Conservation (phyloP, 192 early-diverging fungal genomes). For the Backusella luteola region DNA sequence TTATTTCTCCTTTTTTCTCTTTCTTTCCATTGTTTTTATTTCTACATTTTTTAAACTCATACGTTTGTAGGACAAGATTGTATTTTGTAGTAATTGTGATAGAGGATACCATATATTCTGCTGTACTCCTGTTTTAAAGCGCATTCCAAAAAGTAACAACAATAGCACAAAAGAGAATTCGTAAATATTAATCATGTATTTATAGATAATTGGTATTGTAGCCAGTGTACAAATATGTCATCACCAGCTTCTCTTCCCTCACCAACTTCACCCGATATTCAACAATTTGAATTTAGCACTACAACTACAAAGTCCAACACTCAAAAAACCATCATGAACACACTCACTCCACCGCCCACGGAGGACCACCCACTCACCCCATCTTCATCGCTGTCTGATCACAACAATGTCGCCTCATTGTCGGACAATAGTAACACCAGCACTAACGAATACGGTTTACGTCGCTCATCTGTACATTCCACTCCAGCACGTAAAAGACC, state of each 20-base stretch:
- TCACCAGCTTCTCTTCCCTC: slow-evolving; percentile 11
- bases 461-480: slow-evolving; percentile 16
- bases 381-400: no score
- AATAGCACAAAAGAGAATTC: slow-evolving; percentile 13
- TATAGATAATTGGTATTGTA: slow-evolving; percentile 47
- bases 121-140: slow-evolving; percentile 34
- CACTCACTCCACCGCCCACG: background rate
- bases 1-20: background rate
- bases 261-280: background rate
- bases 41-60: background rate
- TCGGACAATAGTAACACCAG: background rate
- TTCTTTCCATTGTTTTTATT: slow-evolving; percentile 3
- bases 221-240: slow-evolving; percentile 30
- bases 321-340: background rate
- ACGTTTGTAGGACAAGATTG: slow-evolving; percentile 39
- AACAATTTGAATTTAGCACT: background rate
- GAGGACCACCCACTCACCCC: background rate
- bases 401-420: background rate
- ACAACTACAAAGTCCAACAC: background rate
- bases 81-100: slow-evolving; percentile 50
- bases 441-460: slow-evolving; percentile 21
- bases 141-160: slow-evolving; percentile 41
- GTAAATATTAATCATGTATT: background rate
- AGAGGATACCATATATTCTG: slow-evolving; percentile 48
- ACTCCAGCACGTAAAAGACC: no score